Conservation (phyloP, 2,329 filamentous ascomycete genomes). For the Fusarium sp. region DNA sequence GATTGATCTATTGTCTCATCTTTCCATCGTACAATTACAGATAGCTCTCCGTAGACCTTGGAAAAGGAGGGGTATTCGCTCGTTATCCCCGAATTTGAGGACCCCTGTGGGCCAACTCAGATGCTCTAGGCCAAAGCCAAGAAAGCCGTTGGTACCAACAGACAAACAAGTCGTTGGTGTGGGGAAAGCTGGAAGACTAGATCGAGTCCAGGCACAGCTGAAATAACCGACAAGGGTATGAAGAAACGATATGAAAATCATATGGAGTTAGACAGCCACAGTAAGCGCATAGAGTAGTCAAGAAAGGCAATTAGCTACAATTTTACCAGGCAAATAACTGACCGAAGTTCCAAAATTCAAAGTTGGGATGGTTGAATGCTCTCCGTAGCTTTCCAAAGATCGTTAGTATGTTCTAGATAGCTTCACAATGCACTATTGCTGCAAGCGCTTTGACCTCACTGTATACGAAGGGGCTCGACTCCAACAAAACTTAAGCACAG, state of each 20-base stretch:
- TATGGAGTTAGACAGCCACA: neutral
- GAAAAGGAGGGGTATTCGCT: neutral
- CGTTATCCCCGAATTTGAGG: neutral
- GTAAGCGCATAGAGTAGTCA: neutral
- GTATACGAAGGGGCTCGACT: neutral
- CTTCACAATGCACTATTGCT: neutral
- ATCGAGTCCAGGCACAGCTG: neutral
- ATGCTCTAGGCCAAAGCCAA: neutral
- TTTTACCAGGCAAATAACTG: neutral
- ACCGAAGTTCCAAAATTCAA: neutral
- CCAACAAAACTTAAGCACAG: neutral
- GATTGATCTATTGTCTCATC: neutral
- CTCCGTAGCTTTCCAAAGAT: neutral
- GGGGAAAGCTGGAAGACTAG: neutral
- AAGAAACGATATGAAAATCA: neutral
- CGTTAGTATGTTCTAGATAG: neutral
- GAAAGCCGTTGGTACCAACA: neutral
- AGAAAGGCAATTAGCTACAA: neutral
- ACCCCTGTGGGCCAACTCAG: neutral
- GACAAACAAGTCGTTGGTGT: neutral
- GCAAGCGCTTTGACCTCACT: neutral
- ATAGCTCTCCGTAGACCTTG: fast-evolving
- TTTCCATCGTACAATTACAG: neutral
- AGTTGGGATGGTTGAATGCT: neutral
- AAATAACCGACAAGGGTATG: neutral